A percentile compares a stretch with the other conserved stretches of the same genome.
Evolutionary conservation across 306 rosid species (phyloP).

Genomic region (Quercus cerris): DNA sequence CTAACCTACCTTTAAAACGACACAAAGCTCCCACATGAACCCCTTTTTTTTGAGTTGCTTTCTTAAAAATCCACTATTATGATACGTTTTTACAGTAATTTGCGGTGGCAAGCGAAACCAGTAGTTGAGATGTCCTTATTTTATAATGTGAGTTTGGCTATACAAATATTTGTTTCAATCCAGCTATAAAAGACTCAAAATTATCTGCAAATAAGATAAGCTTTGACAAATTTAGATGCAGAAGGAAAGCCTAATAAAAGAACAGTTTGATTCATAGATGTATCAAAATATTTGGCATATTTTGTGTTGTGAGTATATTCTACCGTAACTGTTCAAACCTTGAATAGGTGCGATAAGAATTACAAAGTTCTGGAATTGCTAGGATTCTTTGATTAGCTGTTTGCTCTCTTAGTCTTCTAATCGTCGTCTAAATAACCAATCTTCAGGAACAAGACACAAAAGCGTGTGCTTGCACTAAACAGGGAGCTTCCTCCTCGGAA

Average conservation of each 20-base stretch:
- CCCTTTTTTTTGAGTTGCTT: not conserved
- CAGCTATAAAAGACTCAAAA: not conserved
- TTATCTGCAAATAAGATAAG: not conserved
- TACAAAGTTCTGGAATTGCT: not conserved
- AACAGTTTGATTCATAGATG: not conserved
- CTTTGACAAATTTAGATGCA: not conserved
- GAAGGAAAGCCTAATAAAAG: not conserved
- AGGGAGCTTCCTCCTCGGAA: slow-evolving; percentile 93
- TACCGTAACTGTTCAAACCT: not conserved
- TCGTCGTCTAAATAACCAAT: slow-evolving; percentile 9
- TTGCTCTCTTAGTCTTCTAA: not conserved
- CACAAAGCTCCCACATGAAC: too few relatives aligned
- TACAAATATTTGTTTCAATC: not conserved
- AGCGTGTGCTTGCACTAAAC: slow-evolving; percentile 82
- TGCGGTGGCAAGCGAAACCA: not conserved
- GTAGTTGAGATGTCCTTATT: not conserved
- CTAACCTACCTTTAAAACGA: too few relatives aligned
- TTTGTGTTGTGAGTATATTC: not conserved
- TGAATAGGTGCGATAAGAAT: not conserved
- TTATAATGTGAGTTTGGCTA: not conserved
- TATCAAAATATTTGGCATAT: not conserved
- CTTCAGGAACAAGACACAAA: slow-evolving; percentile 87
- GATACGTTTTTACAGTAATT: not conserved
- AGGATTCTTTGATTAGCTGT: not conserved
- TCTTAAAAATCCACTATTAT: not conserved